Evolutionary conservation across 306 rosid species (phyloP).

Genomic region (Cicer yamashitae): DNA sequence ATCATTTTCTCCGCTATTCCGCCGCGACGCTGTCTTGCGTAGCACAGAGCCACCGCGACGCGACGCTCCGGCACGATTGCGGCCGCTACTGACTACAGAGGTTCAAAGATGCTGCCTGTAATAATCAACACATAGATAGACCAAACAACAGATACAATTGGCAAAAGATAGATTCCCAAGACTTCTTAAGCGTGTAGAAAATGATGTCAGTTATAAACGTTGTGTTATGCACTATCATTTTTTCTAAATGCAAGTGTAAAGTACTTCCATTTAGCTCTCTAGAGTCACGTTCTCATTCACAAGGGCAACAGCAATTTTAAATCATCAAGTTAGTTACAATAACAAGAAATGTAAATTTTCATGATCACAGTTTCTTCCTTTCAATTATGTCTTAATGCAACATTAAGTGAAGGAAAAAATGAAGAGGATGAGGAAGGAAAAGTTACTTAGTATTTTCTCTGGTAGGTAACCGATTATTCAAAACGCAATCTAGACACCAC

Average conservation of each 20-base stretch:
- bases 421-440: constrained; percentile 38
- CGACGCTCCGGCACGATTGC: too few species aligned
- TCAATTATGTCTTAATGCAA: constrained; percentile 18
- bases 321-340: constrained; percentile 30
- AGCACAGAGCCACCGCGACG: too few species aligned
- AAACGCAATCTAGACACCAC: constrained; percentile 93
- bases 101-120: not conserved
- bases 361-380: constrained; percentile 35
- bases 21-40: too few species aligned
- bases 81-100: too few species aligned
- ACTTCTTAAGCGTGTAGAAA: constrained; percentile 30
- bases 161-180: not conserved
- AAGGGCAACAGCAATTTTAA: constrained; percentile 10
- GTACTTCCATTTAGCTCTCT: constrained; percentile 2
- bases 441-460: constrained; percentile 94
- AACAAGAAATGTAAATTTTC: constrained; percentile 37
- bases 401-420: constrained; percentile 23
- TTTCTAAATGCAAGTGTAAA: constrained; percentile 3
- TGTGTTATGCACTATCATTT: constrained; percentile 24
- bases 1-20: too few species aligned
- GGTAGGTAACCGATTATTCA: constrained; percentile 86
- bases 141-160: constrained; percentile 22
- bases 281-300: constrained; percentile 32
- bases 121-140: constrained; percentile 32
- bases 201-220: constrained; percentile 23